These are phyloP conservation scores for Aspergillus melleus DNA, from an alignment of 2,329 filamentous ascomycete species.

Conservation along the genomic window DNA sequence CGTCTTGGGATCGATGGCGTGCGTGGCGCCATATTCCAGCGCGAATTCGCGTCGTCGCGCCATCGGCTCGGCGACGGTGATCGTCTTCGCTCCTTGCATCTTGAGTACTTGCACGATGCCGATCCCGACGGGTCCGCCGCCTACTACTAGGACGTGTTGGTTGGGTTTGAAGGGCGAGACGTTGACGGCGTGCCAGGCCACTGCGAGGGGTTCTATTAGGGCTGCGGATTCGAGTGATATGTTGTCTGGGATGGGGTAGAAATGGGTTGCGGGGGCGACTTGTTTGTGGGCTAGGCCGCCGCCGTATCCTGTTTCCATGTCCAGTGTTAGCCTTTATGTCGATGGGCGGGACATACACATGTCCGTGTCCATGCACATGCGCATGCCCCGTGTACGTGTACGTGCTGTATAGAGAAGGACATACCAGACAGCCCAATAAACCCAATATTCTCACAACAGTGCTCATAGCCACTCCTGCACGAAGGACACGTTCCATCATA, in stretches of 20 bases:
- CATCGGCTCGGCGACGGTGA: slow-evolving; percentile 61
- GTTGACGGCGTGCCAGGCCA: slow-evolving; percentile 64
- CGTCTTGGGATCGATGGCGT: slow-evolving; percentile 54
- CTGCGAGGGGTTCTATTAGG: slow-evolving; percentile 62
- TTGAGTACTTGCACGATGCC: slow-evolving; percentile 60
- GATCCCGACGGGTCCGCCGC: slow-evolving; percentile 64
- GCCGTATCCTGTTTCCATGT: slow-evolving; percentile 21
- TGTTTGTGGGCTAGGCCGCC: slow-evolving; percentile 30
- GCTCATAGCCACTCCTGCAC: slow-evolving; percentile 60
- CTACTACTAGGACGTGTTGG: slow-evolving; percentile 56
- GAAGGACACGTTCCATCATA: slow-evolving; percentile 24
- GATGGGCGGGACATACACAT: too few relatives aligned
- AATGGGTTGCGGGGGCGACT: slow-evolving; percentile 26
- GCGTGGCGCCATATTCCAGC: slow-evolving; percentile 55
- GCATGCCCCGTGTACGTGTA: too few relatives aligned
- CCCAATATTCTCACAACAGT: slow-evolving; percentile 59
- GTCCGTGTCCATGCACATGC: too few relatives aligned
- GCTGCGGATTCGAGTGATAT: slow-evolving; percentile 51
- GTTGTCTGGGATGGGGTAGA: slow-evolving; percentile 26
- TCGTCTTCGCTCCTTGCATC: slow-evolving; percentile 53
- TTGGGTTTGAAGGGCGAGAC: slow-evolving; percentile 48
- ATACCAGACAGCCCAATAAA: slow-evolving; percentile 53
- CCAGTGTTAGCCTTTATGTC: not conserved
- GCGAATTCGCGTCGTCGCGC: slow-evolving; percentile 53
- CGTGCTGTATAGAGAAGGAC: not conserved